A percentile compares a stretch with the other conserved stretches of the same genome.
phyloP scores from a whole-genome alignment of 2,329 filamentous ascomycete genomes.

The Hypoxylon sp. region DNA sequence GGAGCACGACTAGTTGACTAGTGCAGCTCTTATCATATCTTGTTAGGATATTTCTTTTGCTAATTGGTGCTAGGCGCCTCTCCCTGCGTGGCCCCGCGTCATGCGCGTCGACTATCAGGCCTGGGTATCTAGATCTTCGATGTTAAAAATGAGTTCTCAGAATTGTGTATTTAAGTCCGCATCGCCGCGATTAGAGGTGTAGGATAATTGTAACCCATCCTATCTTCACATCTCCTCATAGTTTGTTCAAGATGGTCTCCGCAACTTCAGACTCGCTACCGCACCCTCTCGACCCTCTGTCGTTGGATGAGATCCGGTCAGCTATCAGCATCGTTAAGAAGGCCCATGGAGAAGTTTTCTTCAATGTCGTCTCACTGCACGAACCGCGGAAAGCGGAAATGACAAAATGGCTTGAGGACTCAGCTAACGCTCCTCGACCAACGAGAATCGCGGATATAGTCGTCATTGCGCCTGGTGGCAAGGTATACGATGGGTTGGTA shows the following conservation, averaged over 20 bases:
- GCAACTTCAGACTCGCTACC: constrained; percentile 32
- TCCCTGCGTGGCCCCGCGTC: constrained; percentile 19
- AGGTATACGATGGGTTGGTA: constrained; percentile 83
- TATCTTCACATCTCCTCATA: constrained; percentile 1
- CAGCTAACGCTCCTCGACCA: constrained; percentile 68
- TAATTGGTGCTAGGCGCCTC: constrained; percentile 34
- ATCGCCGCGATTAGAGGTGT: neutral
- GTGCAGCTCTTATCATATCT: constrained; percentile 39
- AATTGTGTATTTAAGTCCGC: constrained; percentile 21
- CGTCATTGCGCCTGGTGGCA: constrained; percentile 79
- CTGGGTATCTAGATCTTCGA: constrained; percentile 2
- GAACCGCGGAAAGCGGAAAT: constrained; percentile 89
- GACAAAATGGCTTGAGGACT: constrained; percentile 77
- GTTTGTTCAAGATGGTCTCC: constrained; percentile 36
- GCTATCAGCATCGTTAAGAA: constrained; percentile 74
- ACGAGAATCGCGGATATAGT: constrained; percentile 82
- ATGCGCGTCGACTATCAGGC: constrained; percentile 26
- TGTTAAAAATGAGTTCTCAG: constrained; percentile 7
- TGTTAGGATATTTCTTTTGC: constrained; percentile 37
- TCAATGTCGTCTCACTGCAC: constrained; percentile 85
- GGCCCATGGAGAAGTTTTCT: constrained; percentile 75
- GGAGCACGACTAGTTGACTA: constrained; percentile 14
- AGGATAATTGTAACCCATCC: neutral
- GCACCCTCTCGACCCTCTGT: constrained; percentile 83
- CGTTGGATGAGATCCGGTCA: constrained; percentile 74